Base-by-base conservation (phyloP, 2,329 filamentous ascomycete genomes). In the Pyrenochaeta sp. region DNA sequence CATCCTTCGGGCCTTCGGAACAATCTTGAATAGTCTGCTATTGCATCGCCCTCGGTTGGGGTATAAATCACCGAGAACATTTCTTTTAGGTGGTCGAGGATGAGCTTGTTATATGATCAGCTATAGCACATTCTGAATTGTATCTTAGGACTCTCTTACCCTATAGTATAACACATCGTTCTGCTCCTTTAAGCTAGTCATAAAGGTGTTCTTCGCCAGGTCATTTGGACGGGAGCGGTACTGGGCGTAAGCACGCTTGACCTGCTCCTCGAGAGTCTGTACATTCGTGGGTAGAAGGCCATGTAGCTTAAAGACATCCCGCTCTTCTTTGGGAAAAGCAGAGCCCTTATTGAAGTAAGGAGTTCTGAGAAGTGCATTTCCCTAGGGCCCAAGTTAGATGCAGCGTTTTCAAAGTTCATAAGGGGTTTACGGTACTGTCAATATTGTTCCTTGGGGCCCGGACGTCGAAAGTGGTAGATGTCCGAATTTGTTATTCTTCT, bases 61-160 rank as follows among this genome's bases (percentile, higher is more conserved):
- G 92, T 96, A 69, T 96, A 97, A 23, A 96, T 90, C n/a, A 96
- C 80, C 35, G 88, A 87, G 68, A 96, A 93, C 90, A 96, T 95
- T 69, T 96, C 91, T 59, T 90, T 87, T 17, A 96, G 77, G 65
- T 96, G 88, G 4, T 90, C 86, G 70, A 90, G 83, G 7, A 95
- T 81, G 9, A 96, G 82, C 84, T 91, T 18, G 15, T 27, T 11
- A 20, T 12, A 18, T 21, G 15, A 18, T 64, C 39, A 61, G 51
- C 43, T 17, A 33, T 52, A 23, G 1, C 18, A 45, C 40, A 11
- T 12, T 6, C 7, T n/a, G 7, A 12, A 4, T 6, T 21, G 10
- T 6, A 17, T 14, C 10, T 4, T 15, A 21, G 14, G 7, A 17
- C 12, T 7, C 29, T 59, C 77, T 58, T 63, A 90, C 89, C 72